Base-by-base conservation (phyloP, 2,329 filamentous ascomycete species). In the Hirsutella rhossiliensis region DNA sequence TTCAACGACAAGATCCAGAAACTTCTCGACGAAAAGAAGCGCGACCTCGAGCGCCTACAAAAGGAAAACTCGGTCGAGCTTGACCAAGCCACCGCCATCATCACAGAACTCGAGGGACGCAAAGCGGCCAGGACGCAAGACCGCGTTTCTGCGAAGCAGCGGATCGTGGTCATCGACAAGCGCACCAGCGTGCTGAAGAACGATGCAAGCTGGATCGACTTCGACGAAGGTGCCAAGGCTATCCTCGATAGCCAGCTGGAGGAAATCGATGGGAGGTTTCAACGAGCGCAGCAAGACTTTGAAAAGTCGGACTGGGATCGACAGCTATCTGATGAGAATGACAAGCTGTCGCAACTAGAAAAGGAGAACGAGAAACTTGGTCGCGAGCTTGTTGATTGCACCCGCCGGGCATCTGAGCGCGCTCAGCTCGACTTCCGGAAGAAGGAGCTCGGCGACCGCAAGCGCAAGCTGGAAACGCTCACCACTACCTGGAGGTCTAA, bases 181-280 rank as follows among this genome's bases (percentile, higher is more conserved):
- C 84, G 84, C 43, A 77, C 82, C 7, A 64, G 64, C 4, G 65
- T 68, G 1, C 69, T 89, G 30, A 86, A 94, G 56, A 72, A 68
- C 40, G 78, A 84, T 29, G 69, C 87, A 29, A 74, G 82, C 53
- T 69, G 71, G n/a, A 82, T 98, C 44, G 75, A 84, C 31, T 74
- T 89, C 28, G 90, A 98, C 53, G 90, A 97, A 64, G 89, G 89
- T 4, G 77, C 78, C 29, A 86, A 87, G 59, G 84, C 84, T 23
- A 71, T 85, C 4, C 71, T 96, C 7, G 83, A 92, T 54, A 76
- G 80, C 15, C 81, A 83, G 43, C 75, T 85, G 41, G 75, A 78
- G 32, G 84, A 92, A 34, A 72, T 85, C 0, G 76, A 83, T 47
- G 66, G 68, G 17, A 75, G 73, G 30, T 69, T 94, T 15, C 63